Base-by-base conservation (phyloP, 2,329 filamentous ascomycete species). In the Sarocladium kiliense region DNA sequence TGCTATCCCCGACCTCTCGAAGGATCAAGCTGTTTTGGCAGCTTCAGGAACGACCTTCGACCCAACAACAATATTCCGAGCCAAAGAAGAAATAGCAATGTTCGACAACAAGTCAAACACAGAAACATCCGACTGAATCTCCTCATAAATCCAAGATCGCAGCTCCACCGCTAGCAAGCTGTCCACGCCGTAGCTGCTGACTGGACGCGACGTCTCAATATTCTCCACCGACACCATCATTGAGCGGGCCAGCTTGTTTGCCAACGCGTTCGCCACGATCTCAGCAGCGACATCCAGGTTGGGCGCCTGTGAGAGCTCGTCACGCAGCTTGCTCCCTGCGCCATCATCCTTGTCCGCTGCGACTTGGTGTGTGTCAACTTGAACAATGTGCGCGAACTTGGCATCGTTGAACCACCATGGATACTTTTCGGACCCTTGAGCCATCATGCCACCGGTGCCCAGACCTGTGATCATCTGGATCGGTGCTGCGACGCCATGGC, bases 101-200 rank as follows among this genome's bases (percentile, higher is more conserved):
- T 58, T 58, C 18, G 58, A 58, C 25, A 64, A 21, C 18, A 63
- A 60, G 32, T 63, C 60, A 30, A 63, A 62, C 3, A 64, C 45
- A 4, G 63, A 54, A 25, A 64, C 56, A 25, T 64, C 61, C 5
- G 60, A 57, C 10, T 57, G 51, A 11, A 60, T 47, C 32, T 60
- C 56, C 42, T 60, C 56, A 16, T 47, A 50, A 51, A 64, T 58
- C 59, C 60, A 63, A 64, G 55, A 54, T 63, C 36, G 36, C 36
- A 39, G 18, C 36, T 39, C 63, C 27, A 63, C 58, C 1, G 62
- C 62, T 16, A 63, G 57, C 10, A 65, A 56, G 16, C 58, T 61
- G 49, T 64, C 63, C 1, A 64, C 45, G 3, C 63, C 63, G 41
- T 62, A 63, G 39, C 55, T 54, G 27, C 18, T 32, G 9, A 54